Evolutionary conservation across 139 green algal species (phyloP).

Genomic region (Chlamydomonas applanata): DNA sequence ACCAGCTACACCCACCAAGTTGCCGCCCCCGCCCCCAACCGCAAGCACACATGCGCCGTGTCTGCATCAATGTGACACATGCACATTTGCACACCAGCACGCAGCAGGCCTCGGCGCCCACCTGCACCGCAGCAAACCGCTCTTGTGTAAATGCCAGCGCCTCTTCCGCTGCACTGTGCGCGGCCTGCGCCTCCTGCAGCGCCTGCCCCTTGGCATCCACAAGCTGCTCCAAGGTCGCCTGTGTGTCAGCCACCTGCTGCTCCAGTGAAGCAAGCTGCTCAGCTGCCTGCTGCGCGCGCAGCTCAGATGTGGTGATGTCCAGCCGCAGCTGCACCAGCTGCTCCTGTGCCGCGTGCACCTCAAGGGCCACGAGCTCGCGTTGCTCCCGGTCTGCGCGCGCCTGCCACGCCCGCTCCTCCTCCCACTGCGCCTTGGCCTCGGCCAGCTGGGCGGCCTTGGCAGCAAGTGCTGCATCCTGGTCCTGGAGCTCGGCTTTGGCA

Average conservation of each 20-base stretch:
- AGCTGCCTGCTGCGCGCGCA: background rate
- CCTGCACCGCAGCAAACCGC: conserved; percentile 1
- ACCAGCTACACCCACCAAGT: too few relatives aligned
- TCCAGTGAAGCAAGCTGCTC: conserved; percentile 3
- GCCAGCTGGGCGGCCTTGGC: background rate
- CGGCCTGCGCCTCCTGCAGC: background rate
- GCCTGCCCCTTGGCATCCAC: background rate
- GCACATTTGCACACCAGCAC: background rate
- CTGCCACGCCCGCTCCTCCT: conserved; percentile 7
- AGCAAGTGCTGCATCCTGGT: background rate
- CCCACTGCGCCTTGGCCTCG: background rate
- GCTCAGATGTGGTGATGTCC: background rate
- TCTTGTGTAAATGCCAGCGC: conserved; percentile 6
- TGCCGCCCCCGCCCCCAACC: too few relatives aligned
- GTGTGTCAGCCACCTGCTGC: background rate
- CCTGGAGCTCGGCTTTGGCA: background rate
- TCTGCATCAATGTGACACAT: too few relatives aligned
- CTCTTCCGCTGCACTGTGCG: background rate
- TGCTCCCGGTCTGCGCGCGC: background rate
- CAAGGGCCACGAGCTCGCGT: background rate
- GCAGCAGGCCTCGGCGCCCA: background rate
- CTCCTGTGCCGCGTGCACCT: conserved; percentile 2
- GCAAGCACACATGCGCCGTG: too few relatives aligned
- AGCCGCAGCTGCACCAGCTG: background rate
- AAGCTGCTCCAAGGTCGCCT: background rate